Base-by-base conservation (phyloP, 176 grass and related monocot genomes). In the Chrysopogon serrulatus region DNA sequence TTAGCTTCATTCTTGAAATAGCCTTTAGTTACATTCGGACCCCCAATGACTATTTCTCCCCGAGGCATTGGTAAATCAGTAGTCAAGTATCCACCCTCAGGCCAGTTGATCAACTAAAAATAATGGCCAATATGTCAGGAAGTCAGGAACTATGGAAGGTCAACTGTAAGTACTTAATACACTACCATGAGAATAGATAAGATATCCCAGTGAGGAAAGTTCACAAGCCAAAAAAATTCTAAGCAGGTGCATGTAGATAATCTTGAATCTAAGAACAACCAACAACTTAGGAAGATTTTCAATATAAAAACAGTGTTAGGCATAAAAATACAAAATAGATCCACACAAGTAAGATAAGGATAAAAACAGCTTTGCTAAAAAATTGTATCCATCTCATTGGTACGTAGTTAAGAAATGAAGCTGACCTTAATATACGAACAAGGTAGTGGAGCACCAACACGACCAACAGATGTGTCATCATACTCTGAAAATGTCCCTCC, bases 1-100 rank as follows among this genome's bases (percentile, higher is more conserved):
- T 98, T 98, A 28, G 92, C 88, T 67, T 94, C 91, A 83, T 90
- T 98, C 66, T 92, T 95, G 83, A 96, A 98, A 76, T 98, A 98
- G 8, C 96, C 96, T 73, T 87, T 85, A 59, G 96, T 98, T 74
- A 98, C 70, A 92, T 90, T 95, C 30, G 96, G 93, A 85, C 96
- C 96, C 9, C 96, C 96, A 83, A 96, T 96, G 69, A 94, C 85
- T 81, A 98, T 92, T 84, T 98, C 96, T 40, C 96, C 96, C 51
- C 96, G 88, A 79, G 93, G 93, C 93, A 95, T 95, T 69, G 96
- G 93, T 69, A 71, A 85, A 92, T 98, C 93, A 64, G 85, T 82
- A 66, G 84, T 88, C 51, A 95, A 86, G 85, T 98, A 98, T 81
- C 96, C 93, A 65, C 96, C 91, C 88, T 95, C 93, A 59, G 69